Conservation (phyloP, 2,329 filamentous ascomycete species). For the Fusarium fracticaudum region DNA sequence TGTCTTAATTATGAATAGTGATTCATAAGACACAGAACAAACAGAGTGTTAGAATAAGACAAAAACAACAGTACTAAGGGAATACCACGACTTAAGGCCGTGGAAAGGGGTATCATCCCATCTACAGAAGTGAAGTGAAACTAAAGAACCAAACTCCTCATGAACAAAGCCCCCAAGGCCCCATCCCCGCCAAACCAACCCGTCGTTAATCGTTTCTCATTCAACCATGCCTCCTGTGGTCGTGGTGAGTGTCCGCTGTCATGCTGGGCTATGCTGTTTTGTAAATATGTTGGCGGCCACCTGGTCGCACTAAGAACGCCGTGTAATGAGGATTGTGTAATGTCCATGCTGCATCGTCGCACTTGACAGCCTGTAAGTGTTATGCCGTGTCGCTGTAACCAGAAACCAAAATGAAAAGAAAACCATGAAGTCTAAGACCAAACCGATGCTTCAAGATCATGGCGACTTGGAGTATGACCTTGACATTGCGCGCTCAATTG, state of each 20-base stretch:
- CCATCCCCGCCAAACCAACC: slow-evolving; percentile 22
- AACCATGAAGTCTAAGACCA: slow-evolving; percentile 19
- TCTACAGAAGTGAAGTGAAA: slow-evolving; percentile 47
- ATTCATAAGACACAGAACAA: not conserved
- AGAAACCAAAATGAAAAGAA: slow-evolving; percentile 34
- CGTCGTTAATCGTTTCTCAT: slow-evolving; percentile 44
- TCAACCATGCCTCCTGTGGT: slow-evolving; percentile 23
- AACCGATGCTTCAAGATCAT: slow-evolving; percentile 19
- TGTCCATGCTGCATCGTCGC: slow-evolving; percentile 25
- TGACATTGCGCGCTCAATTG: slow-evolving; percentile 67
- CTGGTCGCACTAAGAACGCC: slow-evolving; percentile 36
- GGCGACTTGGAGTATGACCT: slow-evolving; percentile 45
- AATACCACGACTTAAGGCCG: slow-evolving; percentile 29
- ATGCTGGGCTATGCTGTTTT: slow-evolving; percentile 29
- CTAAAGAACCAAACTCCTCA: slow-evolving; percentile 34
- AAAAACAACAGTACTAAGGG: slow-evolving; percentile 9
- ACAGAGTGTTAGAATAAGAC: not conserved
- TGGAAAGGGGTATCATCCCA: slow-evolving; percentile 52
- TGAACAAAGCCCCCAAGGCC: slow-evolving; percentile 14
- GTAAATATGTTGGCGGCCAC: slow-evolving; percentile 30
- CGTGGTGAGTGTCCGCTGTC: slow-evolving; percentile 12
- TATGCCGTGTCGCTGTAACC: slow-evolving; percentile 28
- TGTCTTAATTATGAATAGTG: not conserved
- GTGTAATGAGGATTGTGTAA: slow-evolving; percentile 29
- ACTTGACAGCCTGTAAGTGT: slow-evolving; percentile 31